Conservation (phyloP, 805 yeast genomes). For the Spathaspora girioi region DNA sequence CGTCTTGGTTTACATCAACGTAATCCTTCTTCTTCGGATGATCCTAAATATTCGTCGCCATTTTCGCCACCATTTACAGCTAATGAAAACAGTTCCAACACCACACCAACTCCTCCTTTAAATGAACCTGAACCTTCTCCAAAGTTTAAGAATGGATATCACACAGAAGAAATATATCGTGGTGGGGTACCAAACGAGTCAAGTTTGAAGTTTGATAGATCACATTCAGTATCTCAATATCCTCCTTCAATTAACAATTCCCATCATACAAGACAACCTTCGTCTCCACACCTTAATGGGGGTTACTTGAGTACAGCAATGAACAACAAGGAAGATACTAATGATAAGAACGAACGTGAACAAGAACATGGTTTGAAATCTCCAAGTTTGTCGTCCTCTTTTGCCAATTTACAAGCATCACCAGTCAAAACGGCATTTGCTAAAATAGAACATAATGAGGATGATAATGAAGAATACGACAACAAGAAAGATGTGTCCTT, state of each 20-base stretch:
- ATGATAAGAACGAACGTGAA: neutral
- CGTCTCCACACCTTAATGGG: conserved; percentile 15
- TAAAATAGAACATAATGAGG: conserved; percentile 1
- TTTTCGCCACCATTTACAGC: conserved; percentile 11
- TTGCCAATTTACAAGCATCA: conserved; percentile 4
- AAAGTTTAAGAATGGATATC: conserved; percentile 3
- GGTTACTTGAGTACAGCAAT: conserved; percentile 33
- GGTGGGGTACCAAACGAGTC: neutral
- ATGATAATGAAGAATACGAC: neutral
- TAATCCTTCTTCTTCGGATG: conserved; percentile 1
- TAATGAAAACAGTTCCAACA: conserved; percentile 8
- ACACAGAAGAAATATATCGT: conserved; percentile 1
- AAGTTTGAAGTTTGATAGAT: conserved; percentile 19
- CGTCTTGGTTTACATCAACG: neutral
- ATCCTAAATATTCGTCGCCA: conserved; percentile 5
- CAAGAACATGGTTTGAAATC: conserved; percentile 11
- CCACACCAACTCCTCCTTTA: conserved; percentile 13
- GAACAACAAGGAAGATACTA: neutral
- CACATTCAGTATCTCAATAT: conserved; percentile 42
- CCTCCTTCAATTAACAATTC: conserved; percentile 34
- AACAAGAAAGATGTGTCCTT: conserved; percentile 4
- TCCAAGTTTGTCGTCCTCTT: conserved; percentile 11
- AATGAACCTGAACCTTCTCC: conserved; percentile 4
- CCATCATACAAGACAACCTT: conserved; percentile 3
- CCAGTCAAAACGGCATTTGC: neutral